Conservation (phyloP, 2,329 filamentous ascomycete species). For the Colletotrichum eremochloae region DNA sequence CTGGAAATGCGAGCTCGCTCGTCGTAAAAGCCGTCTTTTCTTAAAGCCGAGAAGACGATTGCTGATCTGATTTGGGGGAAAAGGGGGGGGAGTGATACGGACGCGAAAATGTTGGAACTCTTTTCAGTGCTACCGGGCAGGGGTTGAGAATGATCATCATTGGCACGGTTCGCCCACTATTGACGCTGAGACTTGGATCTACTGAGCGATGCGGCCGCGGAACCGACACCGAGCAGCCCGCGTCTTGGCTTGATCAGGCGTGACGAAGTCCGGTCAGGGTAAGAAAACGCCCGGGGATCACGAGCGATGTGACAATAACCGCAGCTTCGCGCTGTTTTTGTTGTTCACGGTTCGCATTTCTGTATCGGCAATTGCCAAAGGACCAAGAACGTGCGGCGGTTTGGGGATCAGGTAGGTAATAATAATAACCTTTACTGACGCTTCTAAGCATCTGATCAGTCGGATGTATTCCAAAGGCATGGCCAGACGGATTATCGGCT, state of each 20-base stretch:
- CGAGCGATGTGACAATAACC: slow-evolving; percentile 15
- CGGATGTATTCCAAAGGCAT: background rate
- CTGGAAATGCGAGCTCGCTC: slow-evolving; percentile 11
- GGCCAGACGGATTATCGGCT: background rate
- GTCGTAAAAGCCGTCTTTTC: background rate
- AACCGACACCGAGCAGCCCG: background rate
- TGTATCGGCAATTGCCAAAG: slow-evolving; percentile 17
- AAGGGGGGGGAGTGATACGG: background rate
- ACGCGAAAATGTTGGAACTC: background rate
- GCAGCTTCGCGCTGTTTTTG: background rate
- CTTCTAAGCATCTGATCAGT: background rate
- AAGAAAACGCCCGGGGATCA: slow-evolving; percentile 18
- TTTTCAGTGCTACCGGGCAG: background rate
- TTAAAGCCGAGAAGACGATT: background rate
- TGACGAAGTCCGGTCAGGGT: background rate
- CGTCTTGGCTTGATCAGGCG: slow-evolving; percentile 27
- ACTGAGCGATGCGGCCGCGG: background rate
- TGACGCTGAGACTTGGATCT: background rate
- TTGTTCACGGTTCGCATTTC: background rate
- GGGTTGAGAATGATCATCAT: background rate
- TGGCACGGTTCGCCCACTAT: background rate
- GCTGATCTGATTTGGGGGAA: background rate
- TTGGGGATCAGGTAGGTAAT: background rate
- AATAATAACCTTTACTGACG: background rate
- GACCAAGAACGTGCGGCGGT: background rate